Evolutionary conservation across 2,329 filamentous ascomycete species (phyloP).

Genomic region (Aurifilum marmelostoma): DNA sequence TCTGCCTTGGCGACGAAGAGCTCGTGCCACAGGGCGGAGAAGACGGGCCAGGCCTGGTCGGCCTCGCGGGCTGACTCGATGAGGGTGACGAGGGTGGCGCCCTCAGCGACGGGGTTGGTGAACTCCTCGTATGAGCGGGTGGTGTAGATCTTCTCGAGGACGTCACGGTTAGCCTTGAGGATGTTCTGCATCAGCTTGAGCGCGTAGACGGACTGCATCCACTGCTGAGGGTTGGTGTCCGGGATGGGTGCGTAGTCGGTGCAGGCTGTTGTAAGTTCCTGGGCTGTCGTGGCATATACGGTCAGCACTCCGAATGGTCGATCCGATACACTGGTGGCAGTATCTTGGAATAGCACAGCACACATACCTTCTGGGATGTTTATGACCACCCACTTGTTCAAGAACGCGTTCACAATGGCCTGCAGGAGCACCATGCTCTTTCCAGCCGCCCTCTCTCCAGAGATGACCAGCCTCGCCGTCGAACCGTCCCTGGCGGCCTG

Average conservation of each 20-base stretch:
- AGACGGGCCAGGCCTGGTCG: conserved; percentile 78
- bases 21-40: conserved; percentile 81
- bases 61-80: conserved; percentile 72
- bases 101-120: conserved; percentile 55
- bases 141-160: conserved; percentile 60
- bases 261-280: conserved; percentile 78
- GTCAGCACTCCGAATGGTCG: not conserved
- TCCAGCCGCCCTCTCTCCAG: conserved; percentile 74
- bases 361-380: conserved; percentile 82
- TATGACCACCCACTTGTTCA: conserved; percentile 87
- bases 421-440: conserved; percentile 89
- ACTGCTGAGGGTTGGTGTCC: conserved; percentile 61
- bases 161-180: conserved; percentile 67
- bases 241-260: conserved; percentile 78
- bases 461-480: conserved; percentile 67
- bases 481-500: conserved; percentile 56
- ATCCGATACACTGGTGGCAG: too few species aligned
- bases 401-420: conserved; percentile 77
- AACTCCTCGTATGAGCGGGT: conserved; percentile 48
- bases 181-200: conserved; percentile 75
- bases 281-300: conserved; percentile 52
- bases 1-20: conserved; percentile 50
- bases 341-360: not conserved
- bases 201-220: conserved; percentile 78
- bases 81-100: conserved; percentile 69